phyloP scores from a whole-genome alignment of 495 filamentous ascomycete species.

The Penicillium mononematosum region DNA sequence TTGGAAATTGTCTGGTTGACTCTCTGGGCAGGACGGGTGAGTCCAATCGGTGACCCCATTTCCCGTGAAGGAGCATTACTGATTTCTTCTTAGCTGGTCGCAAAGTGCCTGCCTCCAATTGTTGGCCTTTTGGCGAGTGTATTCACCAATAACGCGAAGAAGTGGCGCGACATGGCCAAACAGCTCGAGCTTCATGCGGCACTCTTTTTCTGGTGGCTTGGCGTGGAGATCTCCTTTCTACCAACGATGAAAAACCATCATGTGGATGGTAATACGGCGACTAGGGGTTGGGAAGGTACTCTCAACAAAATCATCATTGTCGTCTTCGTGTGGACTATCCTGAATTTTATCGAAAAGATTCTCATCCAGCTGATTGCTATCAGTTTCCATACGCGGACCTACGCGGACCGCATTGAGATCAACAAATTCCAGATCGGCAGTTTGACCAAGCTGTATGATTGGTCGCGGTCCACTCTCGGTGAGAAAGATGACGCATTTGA shows the following conservation, averaged over 20 bases:
- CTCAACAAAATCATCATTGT: slow-evolving; percentile 87
- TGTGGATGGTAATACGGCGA: slow-evolving; percentile 51
- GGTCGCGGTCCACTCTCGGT: slow-evolving; percentile 70
- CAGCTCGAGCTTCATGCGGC: slow-evolving; percentile 84
- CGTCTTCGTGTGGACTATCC: slow-evolving; percentile 70
- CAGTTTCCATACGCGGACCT: slow-evolving; percentile 88
- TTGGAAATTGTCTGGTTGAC: slow-evolving; percentile 91
- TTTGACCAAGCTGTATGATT: slow-evolving; percentile 77
- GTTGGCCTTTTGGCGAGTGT: slow-evolving; percentile 68
- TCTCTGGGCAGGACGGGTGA: slow-evolving; percentile 75
- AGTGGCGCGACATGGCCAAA: slow-evolving; percentile 87
- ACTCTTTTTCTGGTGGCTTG: slow-evolving; percentile 90
- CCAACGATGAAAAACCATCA: slow-evolving; percentile 72
- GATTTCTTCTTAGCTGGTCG: slow-evolving; percentile 57
- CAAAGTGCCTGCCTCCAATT: slow-evolving; percentile 68
- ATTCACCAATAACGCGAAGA: slow-evolving; percentile 85
- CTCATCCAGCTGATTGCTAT: slow-evolving; percentile 93
- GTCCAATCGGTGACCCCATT: slow-evolving; percentile 17
- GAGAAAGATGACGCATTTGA: slow-evolving; percentile 73
- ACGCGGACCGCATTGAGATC: slow-evolving; percentile 85
- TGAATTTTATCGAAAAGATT: slow-evolving; percentile 92
- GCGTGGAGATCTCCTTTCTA: slow-evolving; percentile 65
- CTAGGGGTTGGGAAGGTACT: slow-evolving; percentile 66
- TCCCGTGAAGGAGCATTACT: background rate
- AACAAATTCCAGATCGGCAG: slow-evolving; percentile 88